These are phyloP conservation scores for Atkinsonella hypoxylon DNA, from an alignment of 2,329 filamentous ascomycete genomes.

Conservation along the genomic window DNA sequence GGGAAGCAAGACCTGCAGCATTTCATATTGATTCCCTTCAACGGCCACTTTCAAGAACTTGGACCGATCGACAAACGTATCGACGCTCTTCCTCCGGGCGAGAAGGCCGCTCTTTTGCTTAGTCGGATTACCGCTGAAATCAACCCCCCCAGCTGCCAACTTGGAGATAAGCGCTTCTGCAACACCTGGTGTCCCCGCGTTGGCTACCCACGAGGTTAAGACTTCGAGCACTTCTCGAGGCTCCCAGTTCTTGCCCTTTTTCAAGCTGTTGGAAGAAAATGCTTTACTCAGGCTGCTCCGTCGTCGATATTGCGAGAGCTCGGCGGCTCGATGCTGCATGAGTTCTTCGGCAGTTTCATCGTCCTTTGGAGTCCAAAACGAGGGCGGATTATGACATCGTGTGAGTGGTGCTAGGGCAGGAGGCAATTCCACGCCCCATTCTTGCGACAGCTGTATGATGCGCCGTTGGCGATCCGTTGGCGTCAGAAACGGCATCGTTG, in stretches of 20 bases:
- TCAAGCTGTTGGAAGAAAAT: conserved; percentile 25
- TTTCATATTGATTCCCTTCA: conserved; percentile 36
- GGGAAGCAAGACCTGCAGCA: conserved; percentile 40
- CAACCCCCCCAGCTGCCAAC: conserved; percentile 36
- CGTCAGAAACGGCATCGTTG: conserved; percentile 19
- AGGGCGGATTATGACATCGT: conserved; percentile 29
- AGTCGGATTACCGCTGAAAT: conserved; percentile 34
- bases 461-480: conserved; percentile 31
- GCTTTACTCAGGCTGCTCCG: conserved; percentile 28
- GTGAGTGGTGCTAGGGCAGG: conserved; percentile 26
- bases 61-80: conserved; percentile 35
- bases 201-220: conserved; percentile 36
- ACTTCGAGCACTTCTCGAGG: conserved; percentile 40
- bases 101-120: conserved; percentile 35
- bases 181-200: conserved; percentile 38
- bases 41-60: conserved; percentile 39
- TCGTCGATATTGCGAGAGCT: conserved; percentile 22
- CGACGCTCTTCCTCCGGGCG: conserved; percentile 36
- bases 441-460: conserved; percentile 36
- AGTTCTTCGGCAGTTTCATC: conserved; percentile 42
- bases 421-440: conserved; percentile 36
- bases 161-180: conserved; percentile 43
- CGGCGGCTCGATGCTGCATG: conserved; percentile 32
- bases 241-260: conserved; percentile 39
- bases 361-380: conserved; percentile 35